phyloP scores from a whole-genome alignment of 805 yeast species.

The Torulaspora quercuum region DNA sequence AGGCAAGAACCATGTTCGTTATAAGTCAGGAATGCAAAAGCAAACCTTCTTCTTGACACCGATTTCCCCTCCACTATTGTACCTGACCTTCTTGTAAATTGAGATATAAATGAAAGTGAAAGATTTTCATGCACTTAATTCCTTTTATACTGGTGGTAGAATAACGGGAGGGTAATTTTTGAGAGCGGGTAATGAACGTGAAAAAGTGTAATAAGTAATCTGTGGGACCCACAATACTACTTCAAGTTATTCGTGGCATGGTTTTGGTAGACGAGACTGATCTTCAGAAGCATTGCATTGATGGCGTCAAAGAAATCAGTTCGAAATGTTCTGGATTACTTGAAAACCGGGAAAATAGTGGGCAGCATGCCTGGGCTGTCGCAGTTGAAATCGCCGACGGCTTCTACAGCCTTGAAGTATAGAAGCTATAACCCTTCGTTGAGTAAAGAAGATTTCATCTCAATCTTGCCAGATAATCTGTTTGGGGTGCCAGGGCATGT shows the following conservation, averaged over 20 bases:
- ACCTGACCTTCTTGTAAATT: not conserved
- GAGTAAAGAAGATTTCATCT: constrained; percentile 21
- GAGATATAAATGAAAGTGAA: not conserved
- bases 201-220: too few species aligned
- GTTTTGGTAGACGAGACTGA: too few species aligned
- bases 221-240: too few species aligned
- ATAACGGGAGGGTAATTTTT: too few species aligned
- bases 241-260: too few species aligned
- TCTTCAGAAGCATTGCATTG: too few species aligned
- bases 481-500: constrained; percentile 1
- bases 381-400: not conserved
- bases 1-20: constrained; percentile 99
- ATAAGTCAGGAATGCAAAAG: constrained; percentile 25
- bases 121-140: too few species aligned
- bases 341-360: constrained; percentile 21
- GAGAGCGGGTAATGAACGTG: too few species aligned
- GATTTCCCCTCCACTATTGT: constrained; percentile 26
- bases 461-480: constrained; percentile 17
- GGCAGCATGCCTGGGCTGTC: constrained; percentile 13
- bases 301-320: constrained; percentile 17
- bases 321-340: constrained; percentile 15
- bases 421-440: constrained; percentile 29
- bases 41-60: constrained; percentile 30
- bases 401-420: constrained; percentile 14
- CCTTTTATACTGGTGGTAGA: not conserved